phyloP scores from a whole-genome alignment of 2,329 filamentous ascomycete genomes.

The Dothidotthia symphoricarpi region DNA sequence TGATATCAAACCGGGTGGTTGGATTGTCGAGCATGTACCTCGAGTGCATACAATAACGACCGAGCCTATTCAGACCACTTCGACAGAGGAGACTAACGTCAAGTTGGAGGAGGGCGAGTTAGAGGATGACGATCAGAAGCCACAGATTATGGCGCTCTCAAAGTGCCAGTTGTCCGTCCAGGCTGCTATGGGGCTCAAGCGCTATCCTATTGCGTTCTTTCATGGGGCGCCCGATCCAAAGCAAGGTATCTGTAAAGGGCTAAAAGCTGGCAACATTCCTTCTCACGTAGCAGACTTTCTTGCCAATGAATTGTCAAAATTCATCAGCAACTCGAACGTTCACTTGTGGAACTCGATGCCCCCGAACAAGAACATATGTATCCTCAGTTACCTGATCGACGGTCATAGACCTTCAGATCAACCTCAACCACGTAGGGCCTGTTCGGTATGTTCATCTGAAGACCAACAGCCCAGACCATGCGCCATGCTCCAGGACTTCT shows the following conservation, averaged over 20 bases:
- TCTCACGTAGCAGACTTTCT: slow-evolving; percentile 3
- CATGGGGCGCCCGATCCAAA: neutral
- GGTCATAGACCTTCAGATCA: slow-evolving; percentile 3
- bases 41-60: too few relatives aligned
- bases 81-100: too few relatives aligned
- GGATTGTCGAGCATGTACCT: too few relatives aligned
- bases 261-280: slow-evolving; percentile 2
- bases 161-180: too few relatives aligned
- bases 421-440: slow-evolving; percentile 7
- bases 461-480: slow-evolving; percentile 7
- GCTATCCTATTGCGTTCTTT: slow-evolving; percentile 10
- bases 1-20: too few relatives aligned
- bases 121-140: too few relatives aligned
- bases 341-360: slow-evolving; percentile 5
- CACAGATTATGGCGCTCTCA: too few relatives aligned
- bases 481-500: slow-evolving; percentile 12
- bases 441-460: slow-evolving; percentile 6
- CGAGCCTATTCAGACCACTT: too few relatives aligned
- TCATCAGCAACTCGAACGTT: neutral
- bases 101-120: too few relatives aligned
- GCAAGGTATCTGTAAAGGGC: neutral
- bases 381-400: slow-evolving; percentile 10
- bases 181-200: too few relatives aligned
- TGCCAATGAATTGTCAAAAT: slow-evolving; percentile 2
- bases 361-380: slow-evolving; percentile 6